Evolutionary conservation across 2,329 filamentous ascomycete species (phyloP), one percentile per base, ranked within the genome.

Genomic region (Colletotrichum nymphaeae): DNA sequence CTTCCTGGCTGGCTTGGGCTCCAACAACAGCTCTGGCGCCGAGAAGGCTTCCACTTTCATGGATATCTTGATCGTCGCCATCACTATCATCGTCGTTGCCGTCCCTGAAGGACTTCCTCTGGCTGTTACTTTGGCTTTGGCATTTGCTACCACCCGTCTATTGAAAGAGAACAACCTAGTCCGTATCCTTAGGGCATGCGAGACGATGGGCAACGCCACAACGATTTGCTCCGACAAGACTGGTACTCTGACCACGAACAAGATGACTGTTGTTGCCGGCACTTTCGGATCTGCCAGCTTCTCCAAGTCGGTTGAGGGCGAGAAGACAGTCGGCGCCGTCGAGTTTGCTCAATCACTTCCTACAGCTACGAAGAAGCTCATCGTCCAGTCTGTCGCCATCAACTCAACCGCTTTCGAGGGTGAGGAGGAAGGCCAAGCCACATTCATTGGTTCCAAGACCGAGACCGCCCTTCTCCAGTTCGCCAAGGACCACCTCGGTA

Each of bases 191-290:
- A 88, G 91, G 69, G 92, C 92, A 73, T 93, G 92, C 80, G 92
- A 93, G 79, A 93, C 91, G 6, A 93, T 93, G 92, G 92, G 92
- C 3, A 93, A 93, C 76, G 90, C 90, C 3, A 92, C 90, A 1
- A 93, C 93, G 0, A 92, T 95, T 62, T 96, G 94, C 83, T 95
- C 93, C 2, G 94, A 94, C 79, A 93, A 93, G 81, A 93, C 91
- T 4, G 91, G 91, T 67, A 93, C 91, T 14, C 81, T 93, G 19
- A 84, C 82, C 0, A 91, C 93, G 71, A 93, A 93, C 78, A 92
- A 92, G 80, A 93, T 93, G 92, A 93, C 91, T 0, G 92, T 94
- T 4, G 92, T 94, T 59, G 91, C 93, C 55, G 92, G 92, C 37
- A 90, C 91, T 2, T 82, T 93, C 49, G 92, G 92, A 14, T 81